Conservation (phyloP, 139 green algal genomes). For the Coelastrella sp. region DNA sequence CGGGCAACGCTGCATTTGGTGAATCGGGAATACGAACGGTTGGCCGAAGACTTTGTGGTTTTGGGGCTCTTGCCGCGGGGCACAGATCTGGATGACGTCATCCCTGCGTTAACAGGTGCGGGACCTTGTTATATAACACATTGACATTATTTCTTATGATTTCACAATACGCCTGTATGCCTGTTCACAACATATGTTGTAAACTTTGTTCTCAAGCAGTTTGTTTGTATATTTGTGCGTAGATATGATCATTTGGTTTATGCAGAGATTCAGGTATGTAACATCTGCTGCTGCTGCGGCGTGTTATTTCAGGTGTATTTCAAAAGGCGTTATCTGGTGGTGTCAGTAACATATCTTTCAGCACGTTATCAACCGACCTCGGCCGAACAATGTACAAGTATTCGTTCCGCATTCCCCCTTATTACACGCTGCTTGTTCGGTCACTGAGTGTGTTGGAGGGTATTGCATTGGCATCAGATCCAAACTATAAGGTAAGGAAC, state of each 20-base stretch:
- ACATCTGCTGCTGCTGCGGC: neutral
- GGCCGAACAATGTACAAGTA: conserved; percentile 89
- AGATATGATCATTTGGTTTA: too few relatives aligned
- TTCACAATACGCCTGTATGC: neutral
- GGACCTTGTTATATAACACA: too few relatives aligned
- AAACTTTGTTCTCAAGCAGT: neutral
- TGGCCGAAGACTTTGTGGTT: conserved; percentile 85
- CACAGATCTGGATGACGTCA: conserved; percentile 66
- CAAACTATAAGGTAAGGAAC: conserved; percentile 94
- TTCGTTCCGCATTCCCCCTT: conserved; percentile 87
- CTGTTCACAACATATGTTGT: neutral
- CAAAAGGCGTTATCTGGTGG: conserved; percentile 77
- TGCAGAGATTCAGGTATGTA: too few relatives aligned
- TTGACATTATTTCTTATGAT: too few relatives aligned
- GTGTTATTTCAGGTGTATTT: conserved; percentile 75
- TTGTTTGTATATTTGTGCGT: neutral
- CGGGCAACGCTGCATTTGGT: conserved; percentile 90
- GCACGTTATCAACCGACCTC: conserved; percentile 70
- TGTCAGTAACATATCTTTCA: conserved; percentile 88
- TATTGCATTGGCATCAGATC: conserved; percentile 88
- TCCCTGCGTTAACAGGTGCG: conserved; percentile 78
- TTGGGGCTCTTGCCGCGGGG: conserved; percentile 86
- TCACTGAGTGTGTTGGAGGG: conserved; percentile 90
- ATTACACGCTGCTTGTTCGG: conserved; percentile 93
- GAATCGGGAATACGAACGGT: conserved; percentile 66